Conservation (phyloP, 2,329 filamentous ascomycete genomes). For the Zymoseptoria pseudotritici region DNA sequence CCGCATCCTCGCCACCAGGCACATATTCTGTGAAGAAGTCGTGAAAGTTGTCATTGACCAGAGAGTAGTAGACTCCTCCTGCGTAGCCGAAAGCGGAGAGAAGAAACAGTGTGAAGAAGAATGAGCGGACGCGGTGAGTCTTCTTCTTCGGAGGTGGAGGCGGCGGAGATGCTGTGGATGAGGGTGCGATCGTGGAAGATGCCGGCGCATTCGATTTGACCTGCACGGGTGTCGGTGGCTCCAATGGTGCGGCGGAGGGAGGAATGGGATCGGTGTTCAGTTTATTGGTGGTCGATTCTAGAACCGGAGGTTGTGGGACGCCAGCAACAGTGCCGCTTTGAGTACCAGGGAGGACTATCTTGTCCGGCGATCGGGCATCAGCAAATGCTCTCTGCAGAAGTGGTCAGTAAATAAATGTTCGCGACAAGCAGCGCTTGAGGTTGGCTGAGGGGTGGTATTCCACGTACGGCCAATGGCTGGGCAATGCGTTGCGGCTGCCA, state of each 20-base stretch:
- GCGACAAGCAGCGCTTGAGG: neutral
- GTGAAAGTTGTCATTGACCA: conserved; percentile 95
- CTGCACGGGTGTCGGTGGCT: conserved; percentile 22
- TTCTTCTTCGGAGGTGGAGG: conserved; percentile 52
- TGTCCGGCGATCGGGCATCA: conserved; percentile 24
- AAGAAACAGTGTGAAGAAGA: conserved; percentile 68
- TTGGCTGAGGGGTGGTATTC: neutral
- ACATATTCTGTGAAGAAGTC: conserved; percentile 98
- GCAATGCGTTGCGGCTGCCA: neutral
- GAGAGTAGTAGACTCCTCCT: conserved; percentile 85
- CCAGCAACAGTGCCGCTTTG: conserved; percentile 24
- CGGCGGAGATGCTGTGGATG: conserved; percentile 23
- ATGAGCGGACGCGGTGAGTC: conserved; percentile 66
- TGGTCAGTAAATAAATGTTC: neutral
- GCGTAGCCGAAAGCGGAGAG: conserved; percentile 73
- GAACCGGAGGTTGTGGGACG: conserved; percentile 26
- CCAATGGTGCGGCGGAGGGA: conserved; percentile 10
- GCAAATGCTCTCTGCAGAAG: conserved; percentile 24
- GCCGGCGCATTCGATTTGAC: conserved; percentile 14
- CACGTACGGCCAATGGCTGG: neutral
- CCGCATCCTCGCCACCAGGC: conserved; percentile 87
- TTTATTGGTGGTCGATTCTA: conserved; percentile 12
- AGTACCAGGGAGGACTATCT: conserved; percentile 29
- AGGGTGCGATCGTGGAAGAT: conserved; percentile 28
- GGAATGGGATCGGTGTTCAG: conserved; percentile 10